Conservation (phyloP, 228 moss, liverwort and hornwort species). For the Sphagnum magellanicum region DNA sequence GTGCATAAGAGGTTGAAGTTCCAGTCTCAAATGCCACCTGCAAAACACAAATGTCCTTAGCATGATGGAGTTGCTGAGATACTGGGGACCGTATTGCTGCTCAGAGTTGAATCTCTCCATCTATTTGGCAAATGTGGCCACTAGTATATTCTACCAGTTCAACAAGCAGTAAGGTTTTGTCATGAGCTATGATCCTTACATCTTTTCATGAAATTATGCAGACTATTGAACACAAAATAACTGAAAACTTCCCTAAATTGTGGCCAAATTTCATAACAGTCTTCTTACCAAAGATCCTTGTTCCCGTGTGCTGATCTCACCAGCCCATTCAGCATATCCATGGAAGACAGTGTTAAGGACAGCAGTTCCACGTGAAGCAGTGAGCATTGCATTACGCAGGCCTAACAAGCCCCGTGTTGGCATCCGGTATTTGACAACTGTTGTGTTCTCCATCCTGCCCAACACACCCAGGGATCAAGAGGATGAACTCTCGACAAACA, state of each 20-base stretch:
- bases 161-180: no score
- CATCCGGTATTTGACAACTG: conserved; percentile 83
- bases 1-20: conserved; percentile 74
- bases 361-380: conserved; percentile 94
- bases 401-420: conserved; percentile 93
- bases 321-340: conserved; percentile 83
- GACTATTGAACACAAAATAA: no score
- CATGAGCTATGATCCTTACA: no score
- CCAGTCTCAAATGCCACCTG: conserved; percentile 96
- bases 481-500: not conserved
- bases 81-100: no score
- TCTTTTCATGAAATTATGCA: no score
- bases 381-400: conserved; percentile 74
- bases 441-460: conserved; percentile 59
- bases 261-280: not conserved
- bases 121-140: no score
- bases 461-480: no score
- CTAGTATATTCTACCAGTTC: no score
- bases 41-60: not conserved
- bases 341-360: conserved; percentile 75
- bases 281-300: conserved; percentile 88
- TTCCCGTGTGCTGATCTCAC: conserved; percentile 92
- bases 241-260: no score
- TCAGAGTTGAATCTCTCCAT: no score
- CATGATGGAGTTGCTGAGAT: not conserved